Base-by-base conservation (phyloP, 371 early-diverging fungal species). In the Mucor mucedo region DNA sequence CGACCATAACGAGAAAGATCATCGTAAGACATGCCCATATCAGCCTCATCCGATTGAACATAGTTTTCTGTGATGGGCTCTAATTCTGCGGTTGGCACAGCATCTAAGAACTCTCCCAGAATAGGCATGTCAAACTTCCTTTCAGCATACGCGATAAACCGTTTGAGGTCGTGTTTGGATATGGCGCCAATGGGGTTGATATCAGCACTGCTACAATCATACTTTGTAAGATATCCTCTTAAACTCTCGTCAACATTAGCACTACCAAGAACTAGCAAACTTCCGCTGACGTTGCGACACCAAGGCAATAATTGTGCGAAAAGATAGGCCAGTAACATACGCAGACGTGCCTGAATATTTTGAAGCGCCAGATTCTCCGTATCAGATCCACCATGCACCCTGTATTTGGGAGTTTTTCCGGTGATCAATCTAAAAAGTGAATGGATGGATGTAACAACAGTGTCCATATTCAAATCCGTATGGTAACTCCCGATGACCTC, bases 21-120 rank as follows among this genome's bases (percentile, higher is more conserved):
- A 14, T 88, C 87, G 73, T 98, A 99, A 7, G 95, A 89, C 96
- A 99, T 95, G 6, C 96, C 97, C 98, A 99, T 98, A 64, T 98
- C 98, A 11, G 79, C 88, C 73, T 96, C 98, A 72, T 97, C 97
- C 0, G 89, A 86, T 67, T 97, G 98, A 9, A 85, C 85, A 68
- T 93, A 90, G 32, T 72, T 73, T 32, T 80, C 84, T 4, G 94
- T 90, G 47, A 90, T 87, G 0, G 99, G 98, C 57, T 96, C 96
- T 40, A 98, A 77, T 66, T 99, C 99, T 3, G 99, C 98, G 2
- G 96, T 94, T 11, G 99, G 97, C 5, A 88, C 86, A 0, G 98
- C 98, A 29, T 84, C 72, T 55, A 99, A 68, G 77, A 98, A 97
- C 77, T 84, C 87, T 6, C 69, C 69, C 16, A 98, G 77, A 47